Evolutionary conservation across 495 filamentous ascomycete genomes (phyloP), one percentile per base, ranked within the genome.

Genomic region (Penicillium macrosclerotiorum): DNA sequence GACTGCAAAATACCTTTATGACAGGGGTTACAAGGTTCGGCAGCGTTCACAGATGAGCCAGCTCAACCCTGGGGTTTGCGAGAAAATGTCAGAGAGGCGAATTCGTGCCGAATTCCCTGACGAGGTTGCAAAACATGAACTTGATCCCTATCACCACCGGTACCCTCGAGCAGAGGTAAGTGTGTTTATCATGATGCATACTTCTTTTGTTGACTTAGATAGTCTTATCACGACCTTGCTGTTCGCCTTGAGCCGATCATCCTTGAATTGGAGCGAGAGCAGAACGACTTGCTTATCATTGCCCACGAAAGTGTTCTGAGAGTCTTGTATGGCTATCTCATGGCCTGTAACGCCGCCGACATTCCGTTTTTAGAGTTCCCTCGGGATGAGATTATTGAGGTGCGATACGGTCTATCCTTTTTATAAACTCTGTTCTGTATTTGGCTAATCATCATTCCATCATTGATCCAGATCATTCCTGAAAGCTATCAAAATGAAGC

Each of bases 201-300:
- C 45, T 27, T 40, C 18, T 30, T 42, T 49, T 39, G 41, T 38
- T 38, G 9, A 38, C 26, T 31, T 57, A 52, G 4, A 59, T 46
- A 91, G 89, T 97, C 92, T 17, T 99, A 99, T 63, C 93, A 99
- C 65, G 93, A 99, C 61, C 81, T 99, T 29, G 94, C 94, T 18
- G 93, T 97, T 44, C 88, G 94, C 16, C 81, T 97, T n/a, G 94
- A 99, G 65, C 94, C 94, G 7, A 93, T 99, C 49, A 99, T 99
- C 64, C 80, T 99, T 8, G 94, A 99, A 66, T 78, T 99, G 3
- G 94, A 99, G 67, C 86, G 94, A 25, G 93, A 99, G 63, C 88
- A 96, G 60, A 95, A 94, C 47, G 94, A 99, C 65, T 75, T 99
- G 29, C 75, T 99, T 22, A 96, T 99, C 51, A 96, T 99, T 62